Percentiles rank a stretch among this genome's conserved stretches.
phyloP scores from a whole-genome alignment of 768 basidiomycete genomes.

The Podaxis sp. region DNA sequence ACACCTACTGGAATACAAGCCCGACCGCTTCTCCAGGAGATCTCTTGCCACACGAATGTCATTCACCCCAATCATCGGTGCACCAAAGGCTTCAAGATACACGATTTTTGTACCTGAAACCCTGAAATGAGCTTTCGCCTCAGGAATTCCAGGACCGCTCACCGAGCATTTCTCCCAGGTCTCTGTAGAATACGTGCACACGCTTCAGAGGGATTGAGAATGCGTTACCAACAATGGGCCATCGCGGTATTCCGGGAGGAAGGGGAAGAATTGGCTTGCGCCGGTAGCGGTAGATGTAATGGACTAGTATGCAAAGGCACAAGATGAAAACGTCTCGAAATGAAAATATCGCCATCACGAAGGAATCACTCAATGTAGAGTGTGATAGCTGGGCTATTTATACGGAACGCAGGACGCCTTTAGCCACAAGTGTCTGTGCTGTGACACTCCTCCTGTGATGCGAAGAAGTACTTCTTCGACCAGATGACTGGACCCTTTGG shows the following conservation, averaged over 20 bases:
- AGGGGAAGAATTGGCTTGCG: neutral
- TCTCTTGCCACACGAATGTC: constrained; percentile 20
- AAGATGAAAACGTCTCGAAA: neutral
- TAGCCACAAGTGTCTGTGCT: too few relatives aligned
- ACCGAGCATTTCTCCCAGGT: constrained; percentile 13
- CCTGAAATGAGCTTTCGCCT: neutral
- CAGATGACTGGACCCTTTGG: too few relatives aligned
- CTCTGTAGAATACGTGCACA: constrained; percentile 2
- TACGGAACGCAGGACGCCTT: too few relatives aligned
- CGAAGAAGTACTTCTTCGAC: too few relatives aligned
- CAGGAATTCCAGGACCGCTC: neutral
- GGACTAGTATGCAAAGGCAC: neutral
- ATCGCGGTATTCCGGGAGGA: constrained; percentile 9
- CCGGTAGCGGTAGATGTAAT: neutral
- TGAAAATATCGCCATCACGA: neutral
- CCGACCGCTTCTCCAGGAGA: constrained; percentile 22
- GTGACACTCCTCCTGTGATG: too few relatives aligned
- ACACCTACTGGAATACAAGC: constrained; percentile 21
- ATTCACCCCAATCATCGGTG: constrained; percentile 21
- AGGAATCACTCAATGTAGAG: too few relatives aligned
- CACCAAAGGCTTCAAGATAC: constrained; percentile 19
- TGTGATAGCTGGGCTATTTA: too few relatives aligned
- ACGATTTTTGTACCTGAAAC: neutral
- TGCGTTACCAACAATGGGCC: constrained; percentile 14
- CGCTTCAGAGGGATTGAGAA: constrained; percentile 8